These are phyloP conservation scores for Sugiyamaella floridensis DNA, from an alignment of 805 yeast species.

Conservation along the genomic window DNA sequence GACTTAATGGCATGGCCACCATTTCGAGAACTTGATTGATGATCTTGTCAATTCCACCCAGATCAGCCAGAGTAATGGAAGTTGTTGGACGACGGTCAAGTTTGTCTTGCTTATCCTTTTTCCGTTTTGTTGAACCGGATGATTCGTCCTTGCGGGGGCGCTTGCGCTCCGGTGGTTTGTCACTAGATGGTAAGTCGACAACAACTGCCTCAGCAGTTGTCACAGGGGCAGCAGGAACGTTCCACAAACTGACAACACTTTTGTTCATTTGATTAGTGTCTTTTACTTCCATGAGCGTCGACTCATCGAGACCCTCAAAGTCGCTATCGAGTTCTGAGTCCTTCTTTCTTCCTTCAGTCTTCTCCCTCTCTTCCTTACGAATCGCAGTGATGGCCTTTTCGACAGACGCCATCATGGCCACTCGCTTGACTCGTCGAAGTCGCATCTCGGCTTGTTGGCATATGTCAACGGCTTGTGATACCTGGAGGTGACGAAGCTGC, in stretches of 20 bases:
- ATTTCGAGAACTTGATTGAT: slow-evolving; percentile 81
- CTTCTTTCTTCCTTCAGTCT: slow-evolving; percentile 24
- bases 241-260: slow-evolving; percentile 69
- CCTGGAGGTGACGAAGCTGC: slow-evolving; percentile 38
- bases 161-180: slow-evolving; percentile 28
- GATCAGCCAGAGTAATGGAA: slow-evolving; percentile 52
- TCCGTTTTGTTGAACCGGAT: slow-evolving; percentile 37
- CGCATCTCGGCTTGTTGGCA: slow-evolving; percentile 61
- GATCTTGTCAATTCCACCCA: slow-evolving; percentile 89
- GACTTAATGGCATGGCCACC: slow-evolving; percentile 84
- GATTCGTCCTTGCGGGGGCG: slow-evolving; percentile 33
- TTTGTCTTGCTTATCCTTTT: slow-evolving; percentile 50
- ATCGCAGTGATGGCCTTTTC: slow-evolving; percentile 51
- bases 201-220: slow-evolving; percentile 5
- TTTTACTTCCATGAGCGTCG: slow-evolving; percentile 53
- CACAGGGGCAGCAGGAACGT: slow-evolving; percentile 19
- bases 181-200: slow-evolving; percentile 1
- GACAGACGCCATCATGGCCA: slow-evolving; percentile 54
- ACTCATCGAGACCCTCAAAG: slow-evolving; percentile 33
- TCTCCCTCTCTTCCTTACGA: slow-evolving; percentile 52
- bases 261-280: slow-evolving; percentile 66
- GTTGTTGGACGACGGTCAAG: slow-evolving; percentile 53
- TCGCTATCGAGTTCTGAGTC: slow-evolving; percentile 33
- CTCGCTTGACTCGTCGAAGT: slow-evolving; percentile 62
- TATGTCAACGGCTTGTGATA: slow-evolving; percentile 27